phyloP scores from a whole-genome alignment of 352 stramenopile species.

The Globisporangium spinosum region DNA sequence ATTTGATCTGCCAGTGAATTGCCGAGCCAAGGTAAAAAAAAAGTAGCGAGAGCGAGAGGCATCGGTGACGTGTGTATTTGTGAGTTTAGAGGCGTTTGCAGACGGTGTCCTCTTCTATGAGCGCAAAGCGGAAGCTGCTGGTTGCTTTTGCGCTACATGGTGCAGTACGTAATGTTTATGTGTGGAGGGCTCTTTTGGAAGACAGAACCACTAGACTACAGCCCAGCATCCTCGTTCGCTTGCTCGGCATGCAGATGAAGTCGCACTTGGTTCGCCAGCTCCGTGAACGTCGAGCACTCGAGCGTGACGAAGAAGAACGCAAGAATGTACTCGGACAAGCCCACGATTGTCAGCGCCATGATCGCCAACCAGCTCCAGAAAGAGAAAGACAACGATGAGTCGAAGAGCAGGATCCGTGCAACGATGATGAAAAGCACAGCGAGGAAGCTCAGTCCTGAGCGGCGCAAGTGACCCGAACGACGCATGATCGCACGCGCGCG shows the following conservation, averaged over 20 bases:
- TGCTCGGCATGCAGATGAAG: constrained; percentile 47
- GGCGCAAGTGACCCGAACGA: constrained; percentile 38
- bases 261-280: constrained; percentile 64
- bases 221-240: not conserved
- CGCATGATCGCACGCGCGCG: constrained; percentile 36
- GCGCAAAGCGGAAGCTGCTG: not conserved
- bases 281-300: constrained; percentile 78
- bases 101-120: not conserved
- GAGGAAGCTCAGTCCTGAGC: constrained; percentile 23
- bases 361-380: constrained; percentile 30
- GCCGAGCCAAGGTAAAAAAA: no score
- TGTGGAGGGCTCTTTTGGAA: not conserved
- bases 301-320: constrained; percentile 80
- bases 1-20: no score
- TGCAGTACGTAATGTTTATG: not conserved
- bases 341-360: constrained; percentile 33
- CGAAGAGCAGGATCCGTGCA: constrained; percentile 28
- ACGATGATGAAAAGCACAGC: constrained; percentile 15
- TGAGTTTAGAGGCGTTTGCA: not conserved
- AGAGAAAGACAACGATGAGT: constrained; percentile 15
- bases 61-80: not conserved
- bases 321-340: constrained; percentile 61
- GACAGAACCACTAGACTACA: not conserved
- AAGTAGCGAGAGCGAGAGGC: not conserved
- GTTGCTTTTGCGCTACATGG: not conserved